Evolutionary conservation across 306 rosid genomes (phyloP).

Genomic region (Quercus rubra): DNA sequence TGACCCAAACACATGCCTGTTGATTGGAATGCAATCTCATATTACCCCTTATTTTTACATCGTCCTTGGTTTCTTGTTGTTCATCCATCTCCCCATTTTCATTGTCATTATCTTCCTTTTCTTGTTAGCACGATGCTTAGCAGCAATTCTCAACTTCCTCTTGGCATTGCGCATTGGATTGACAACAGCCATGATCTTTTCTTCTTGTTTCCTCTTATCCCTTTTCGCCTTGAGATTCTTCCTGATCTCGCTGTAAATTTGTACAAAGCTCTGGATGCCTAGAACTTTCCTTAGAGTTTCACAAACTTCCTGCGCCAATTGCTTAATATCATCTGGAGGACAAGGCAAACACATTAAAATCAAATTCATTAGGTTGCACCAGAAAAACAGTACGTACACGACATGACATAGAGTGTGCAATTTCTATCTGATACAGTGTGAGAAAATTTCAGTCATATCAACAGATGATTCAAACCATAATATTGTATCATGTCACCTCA

Average conservation of each 20-base stretch:
- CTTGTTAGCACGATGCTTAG: conserved; percentile 75
- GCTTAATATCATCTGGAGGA: conserved; percentile 53
- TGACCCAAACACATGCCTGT: neutral
- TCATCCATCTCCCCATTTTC: conserved; percentile 59
- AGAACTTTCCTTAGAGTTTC: conserved; percentile 38
- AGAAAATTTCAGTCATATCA: neutral
- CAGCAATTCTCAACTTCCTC: conserved; percentile 63
- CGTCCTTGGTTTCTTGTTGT: neutral
- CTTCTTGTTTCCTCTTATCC: conserved; percentile 75
- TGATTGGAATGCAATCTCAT: neutral
- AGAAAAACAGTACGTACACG: neutral
- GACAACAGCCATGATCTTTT: conserved; percentile 78
- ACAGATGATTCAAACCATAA: neutral
- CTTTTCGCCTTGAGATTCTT: conserved; percentile 61
- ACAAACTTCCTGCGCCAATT: conserved; percentile 57
- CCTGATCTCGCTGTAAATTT: conserved; percentile 53
- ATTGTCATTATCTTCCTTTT: conserved; percentile 61
- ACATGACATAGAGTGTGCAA: neutral
- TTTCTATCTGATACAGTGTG: neutral
- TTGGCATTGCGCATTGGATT: conserved; percentile 78
- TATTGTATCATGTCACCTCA: neutral
- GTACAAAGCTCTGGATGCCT: conserved; percentile 55
- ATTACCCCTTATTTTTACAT: neutral
- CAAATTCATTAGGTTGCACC: neutral
- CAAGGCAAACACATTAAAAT: conserved; percentile 4